Percentiles rank a stretch among this genome's conserved stretches.
These are phyloP conservation scores for Teratosphaeria nubilosa DNA, from an alignment of 2,329 filamentous ascomycete species.

Conservation along the genomic window DNA sequence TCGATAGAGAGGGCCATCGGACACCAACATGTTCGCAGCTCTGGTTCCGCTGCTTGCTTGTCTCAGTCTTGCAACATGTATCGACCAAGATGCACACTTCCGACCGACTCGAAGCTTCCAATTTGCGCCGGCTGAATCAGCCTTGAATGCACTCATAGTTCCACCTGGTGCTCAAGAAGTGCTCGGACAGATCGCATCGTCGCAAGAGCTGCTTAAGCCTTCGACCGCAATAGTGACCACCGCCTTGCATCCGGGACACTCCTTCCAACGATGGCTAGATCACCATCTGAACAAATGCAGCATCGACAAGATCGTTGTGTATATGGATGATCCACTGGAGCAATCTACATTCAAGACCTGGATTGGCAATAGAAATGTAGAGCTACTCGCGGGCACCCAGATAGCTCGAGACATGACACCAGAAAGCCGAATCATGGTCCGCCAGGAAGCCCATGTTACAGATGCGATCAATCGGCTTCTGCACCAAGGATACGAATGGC, in stretches of 20 bases:
- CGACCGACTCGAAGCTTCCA: too few relatives aligned
- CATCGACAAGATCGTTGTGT: background rate
- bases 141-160: background rate
- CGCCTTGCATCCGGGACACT: background rate
- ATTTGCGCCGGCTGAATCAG: background rate
- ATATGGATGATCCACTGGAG: slow-evolving; percentile 1
- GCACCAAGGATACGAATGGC: background rate
- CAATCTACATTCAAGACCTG: background rate
- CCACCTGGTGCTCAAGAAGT: background rate
- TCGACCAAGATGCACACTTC: background rate
- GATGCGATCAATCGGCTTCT: background rate
- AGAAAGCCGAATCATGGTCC: slow-evolving; percentile 1
- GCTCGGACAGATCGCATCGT: background rate
- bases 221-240: slow-evolving; percentile 1
- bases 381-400: background rate
- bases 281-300: background rate
- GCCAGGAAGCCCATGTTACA: background rate
- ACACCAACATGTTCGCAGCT: background rate
- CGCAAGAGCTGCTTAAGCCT: background rate
- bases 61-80: background rate
- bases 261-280: slow-evolving; percentile 1
- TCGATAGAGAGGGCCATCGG: background rate
- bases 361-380: background rate
- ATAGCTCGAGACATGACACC: background rate
- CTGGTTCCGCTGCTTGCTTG: background rate